These are phyloP conservation scores for Globisporangium middletonii DNA, from an alignment of 352 stramenopile genomes.

Conservation along the genomic window DNA sequence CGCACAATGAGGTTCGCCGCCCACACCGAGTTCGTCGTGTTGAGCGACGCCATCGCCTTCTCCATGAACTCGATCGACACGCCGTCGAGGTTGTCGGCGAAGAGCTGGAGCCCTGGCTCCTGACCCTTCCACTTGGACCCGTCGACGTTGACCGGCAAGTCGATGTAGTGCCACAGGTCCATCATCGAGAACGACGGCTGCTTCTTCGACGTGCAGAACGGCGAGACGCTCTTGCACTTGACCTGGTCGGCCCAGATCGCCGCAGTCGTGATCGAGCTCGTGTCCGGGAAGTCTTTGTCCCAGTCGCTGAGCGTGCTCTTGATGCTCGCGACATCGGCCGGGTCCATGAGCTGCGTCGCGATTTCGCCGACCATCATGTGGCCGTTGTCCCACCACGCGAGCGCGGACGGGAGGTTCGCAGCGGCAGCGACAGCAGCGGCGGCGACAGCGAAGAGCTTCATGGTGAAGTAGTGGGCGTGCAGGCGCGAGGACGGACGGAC, in stretches of 20 bases:
- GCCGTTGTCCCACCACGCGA: slow-evolving; percentile 57
- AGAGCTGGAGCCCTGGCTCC: slow-evolving; percentile 37
- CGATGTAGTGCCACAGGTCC: slow-evolving; percentile 66
- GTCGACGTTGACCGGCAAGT: slow-evolving; percentile 52
- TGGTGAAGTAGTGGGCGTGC: not conserved
- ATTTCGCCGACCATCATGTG: slow-evolving; percentile 59
- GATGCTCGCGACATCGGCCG: slow-evolving; percentile 39
- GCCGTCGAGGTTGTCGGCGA: slow-evolving; percentile 44
- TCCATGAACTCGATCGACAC: slow-evolving; percentile 38
- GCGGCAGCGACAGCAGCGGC: slow-evolving; percentile 8
- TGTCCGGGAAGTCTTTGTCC: slow-evolving; percentile 58
- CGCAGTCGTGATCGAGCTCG: slow-evolving; percentile 31
- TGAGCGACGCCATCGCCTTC: slow-evolving; percentile 40
- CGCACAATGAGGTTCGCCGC: slow-evolving; percentile 50
- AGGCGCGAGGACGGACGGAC: no score
- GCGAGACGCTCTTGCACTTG: slow-evolving; percentile 40
- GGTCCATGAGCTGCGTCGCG: slow-evolving; percentile 40
- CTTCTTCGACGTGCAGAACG: slow-evolving; percentile 26
- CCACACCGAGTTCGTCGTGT: slow-evolving; percentile 59
- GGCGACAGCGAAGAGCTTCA: slow-evolving; percentile 27
- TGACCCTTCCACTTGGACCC: slow-evolving; percentile 32
- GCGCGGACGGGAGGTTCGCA: slow-evolving; percentile 16
- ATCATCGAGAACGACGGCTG: slow-evolving; percentile 42
- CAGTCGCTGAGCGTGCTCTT: slow-evolving; percentile 35
- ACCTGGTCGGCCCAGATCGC: slow-evolving; percentile 54